Evolutionary conservation across 202 grass and related monocot genomes (phyloP), one percentile per base, ranked within the genome.

Genomic region (Cymbopogon flexuosus): DNA sequence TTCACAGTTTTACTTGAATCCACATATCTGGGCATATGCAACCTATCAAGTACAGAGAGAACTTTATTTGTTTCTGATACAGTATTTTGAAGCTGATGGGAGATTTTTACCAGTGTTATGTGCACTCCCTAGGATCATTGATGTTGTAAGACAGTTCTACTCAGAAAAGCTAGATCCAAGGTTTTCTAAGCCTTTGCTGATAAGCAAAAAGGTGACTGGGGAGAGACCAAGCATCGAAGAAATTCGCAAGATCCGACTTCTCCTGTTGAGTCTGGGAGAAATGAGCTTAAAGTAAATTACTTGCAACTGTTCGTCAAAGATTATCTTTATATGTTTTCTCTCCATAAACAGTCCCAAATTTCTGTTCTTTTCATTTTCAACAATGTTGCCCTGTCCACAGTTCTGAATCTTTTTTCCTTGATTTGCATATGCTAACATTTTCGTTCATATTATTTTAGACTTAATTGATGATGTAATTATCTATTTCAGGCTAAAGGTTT

Each of bases 241-340:
- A 85, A 83, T 94, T 80, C 87, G 79, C 61, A 98, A 98, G 84
- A 89, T 98, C 15, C 81, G 95, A 11, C 86, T 98, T 46, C 92
- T 98, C 74, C 82, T 98, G 51, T 88, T 98, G 84, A 98, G 95
- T 83, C 60, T 98, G 73, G 92, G 90, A 79, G 95, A 98, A 84
- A 98, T 98, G 92, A 88, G 88, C 79, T 79, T 98, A 67, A 93
- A 90, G 95, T 94, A 87, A 77, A 81, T 59, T 73, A 67, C 64
- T 34, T 46, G 24, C 36, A 81, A 76, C 76, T 81, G 36, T 89
- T 65, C 35, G 12, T 84, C 27, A 18, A 1, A 65, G 7, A 65
- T 76, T 65, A 19, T 76, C 18, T 88, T 88, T 72, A 29, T 61
- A 27, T 51, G 0, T 59, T 87, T 83, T 85, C 12, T 74, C 27